Conservation (phyloP, 2,329 filamentous ascomycete species). For the Chrysosporium keratinophilum region DNA sequence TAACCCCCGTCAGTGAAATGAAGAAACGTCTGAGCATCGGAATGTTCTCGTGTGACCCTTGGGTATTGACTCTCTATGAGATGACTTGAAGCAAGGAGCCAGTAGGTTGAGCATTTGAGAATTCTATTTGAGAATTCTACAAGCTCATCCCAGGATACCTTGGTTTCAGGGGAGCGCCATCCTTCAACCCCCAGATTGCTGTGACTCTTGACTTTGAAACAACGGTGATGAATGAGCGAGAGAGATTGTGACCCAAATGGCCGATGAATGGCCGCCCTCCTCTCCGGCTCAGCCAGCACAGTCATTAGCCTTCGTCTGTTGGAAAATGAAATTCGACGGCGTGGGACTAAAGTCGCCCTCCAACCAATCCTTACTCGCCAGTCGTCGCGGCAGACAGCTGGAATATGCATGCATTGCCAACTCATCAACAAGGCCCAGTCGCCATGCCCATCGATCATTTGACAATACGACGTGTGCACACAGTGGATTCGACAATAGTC, state of each 20-base stretch:
- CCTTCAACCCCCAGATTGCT: too few relatives aligned
- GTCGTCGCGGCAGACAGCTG: slow-evolving; percentile 6
- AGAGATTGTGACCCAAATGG: background rate
- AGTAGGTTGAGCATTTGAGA: too few relatives aligned
- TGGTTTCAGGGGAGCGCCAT: too few relatives aligned
- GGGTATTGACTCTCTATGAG: too few relatives aligned
- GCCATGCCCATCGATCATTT: slow-evolving; percentile 15
- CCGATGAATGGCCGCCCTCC: background rate
- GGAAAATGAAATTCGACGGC: slow-evolving; percentile 1
- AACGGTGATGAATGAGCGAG: background rate
- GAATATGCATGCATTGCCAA: slow-evolving; percentile 21
- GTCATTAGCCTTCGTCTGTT: background rate
- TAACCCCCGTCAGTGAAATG: too few relatives aligned
- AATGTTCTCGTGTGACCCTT: too few relatives aligned
- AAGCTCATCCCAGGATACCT: too few relatives aligned
- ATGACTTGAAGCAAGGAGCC: too few relatives aligned
- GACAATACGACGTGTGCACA: slow-evolving; percentile 8
- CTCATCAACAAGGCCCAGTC: slow-evolving; percentile 17
- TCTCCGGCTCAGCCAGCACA: background rate
- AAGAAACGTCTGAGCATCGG: too few relatives aligned
- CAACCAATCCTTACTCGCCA: background rate
- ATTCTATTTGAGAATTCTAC: too few relatives aligned
- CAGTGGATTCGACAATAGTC: background rate
- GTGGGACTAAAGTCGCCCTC: slow-evolving; percentile 2
- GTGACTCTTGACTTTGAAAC: background rate